These are phyloP conservation scores for Annulohypoxylon stygium DNA, from an alignment of 495 filamentous ascomycete genomes.

Conservation along the genomic window DNA sequence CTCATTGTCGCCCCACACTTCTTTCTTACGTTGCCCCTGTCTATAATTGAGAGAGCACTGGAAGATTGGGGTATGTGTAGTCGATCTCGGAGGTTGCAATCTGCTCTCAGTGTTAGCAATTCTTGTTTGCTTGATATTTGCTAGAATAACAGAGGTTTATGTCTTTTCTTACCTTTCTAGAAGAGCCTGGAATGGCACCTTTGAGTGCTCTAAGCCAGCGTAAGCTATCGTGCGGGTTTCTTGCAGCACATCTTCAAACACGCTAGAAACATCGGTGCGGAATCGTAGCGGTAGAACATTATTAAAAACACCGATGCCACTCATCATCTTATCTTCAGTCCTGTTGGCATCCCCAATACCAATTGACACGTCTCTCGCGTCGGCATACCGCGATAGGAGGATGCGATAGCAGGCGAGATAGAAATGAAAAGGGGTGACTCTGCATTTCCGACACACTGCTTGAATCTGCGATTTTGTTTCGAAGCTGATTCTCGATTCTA, in stretches of 20 bases:
- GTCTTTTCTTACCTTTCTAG: slow-evolving; percentile 48
- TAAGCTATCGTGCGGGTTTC: slow-evolving; percentile 31
- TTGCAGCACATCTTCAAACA: slow-evolving; percentile 31
- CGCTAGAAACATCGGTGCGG: not conserved
- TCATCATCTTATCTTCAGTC: slow-evolving; percentile 36
- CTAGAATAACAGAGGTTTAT: no score
- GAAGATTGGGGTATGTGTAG: slow-evolving; percentile 52
- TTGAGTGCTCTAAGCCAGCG: slow-evolving; percentile 43
- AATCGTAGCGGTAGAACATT: slow-evolving; percentile 65
- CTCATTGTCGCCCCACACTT: not conserved
- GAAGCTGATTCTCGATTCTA: not conserved
- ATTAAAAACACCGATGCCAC: slow-evolving; percentile 59
- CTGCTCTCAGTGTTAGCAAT: not conserved
- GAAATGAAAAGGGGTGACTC: slow-evolving; percentile 50
- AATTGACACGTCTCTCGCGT: slow-evolving; percentile 49
- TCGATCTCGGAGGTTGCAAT: not conserved
- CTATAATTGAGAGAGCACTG: slow-evolving; percentile 59
- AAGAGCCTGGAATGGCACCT: slow-evolving; percentile 52
- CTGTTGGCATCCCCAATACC: slow-evolving; percentile 56
- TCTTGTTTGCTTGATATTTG: no score
- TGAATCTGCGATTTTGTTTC: slow-evolving; percentile 13
- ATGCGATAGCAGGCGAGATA: slow-evolving; percentile 46
- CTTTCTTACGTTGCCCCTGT: slow-evolving; percentile 7
- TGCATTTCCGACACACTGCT: slow-evolving; percentile 17
- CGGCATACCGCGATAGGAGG: slow-evolving; percentile 38